phyloP scores from a whole-genome alignment of 164 flowering plant species.

The Platanus orientalis region DNA sequence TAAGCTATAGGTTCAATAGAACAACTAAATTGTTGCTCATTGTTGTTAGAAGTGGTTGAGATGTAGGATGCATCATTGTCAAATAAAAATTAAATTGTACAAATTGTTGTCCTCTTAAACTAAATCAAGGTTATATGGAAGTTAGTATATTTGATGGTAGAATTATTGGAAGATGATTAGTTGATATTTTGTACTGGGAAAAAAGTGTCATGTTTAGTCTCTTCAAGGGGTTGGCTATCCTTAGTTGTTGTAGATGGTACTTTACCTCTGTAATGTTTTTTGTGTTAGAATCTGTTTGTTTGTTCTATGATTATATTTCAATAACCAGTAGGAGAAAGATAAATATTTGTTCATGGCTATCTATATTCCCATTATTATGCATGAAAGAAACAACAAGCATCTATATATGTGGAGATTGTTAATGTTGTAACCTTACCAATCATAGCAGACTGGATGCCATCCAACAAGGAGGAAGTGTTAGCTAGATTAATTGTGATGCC shows the following conservation, averaged over 20 bases:
- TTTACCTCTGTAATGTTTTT: neutral
- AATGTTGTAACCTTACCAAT: no score
- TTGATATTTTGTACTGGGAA: slow-evolving; percentile 5
- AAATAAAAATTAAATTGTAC: neutral
- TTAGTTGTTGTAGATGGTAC: neutral
- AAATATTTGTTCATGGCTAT: no score
- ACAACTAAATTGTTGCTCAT: slow-evolving; percentile 18
- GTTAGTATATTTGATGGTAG: slow-evolving; percentile 1
- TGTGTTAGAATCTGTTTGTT: no score
- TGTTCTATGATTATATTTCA: no score
- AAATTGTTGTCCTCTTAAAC: slow-evolving; percentile 13
- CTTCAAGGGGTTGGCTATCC: neutral
- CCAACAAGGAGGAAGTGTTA: no score
- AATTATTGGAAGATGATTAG: neutral
- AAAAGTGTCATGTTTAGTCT: slow-evolving; percentile 5
- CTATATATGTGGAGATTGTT: no score
- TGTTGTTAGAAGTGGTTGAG: neutral
- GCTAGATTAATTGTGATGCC: no score
- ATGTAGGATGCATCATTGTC: neutral
- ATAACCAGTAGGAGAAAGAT: no score
- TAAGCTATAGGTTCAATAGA: slow-evolving; percentile 7
- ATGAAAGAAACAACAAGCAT: no score
- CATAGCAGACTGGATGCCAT: no score
- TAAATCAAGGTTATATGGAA: slow-evolving; percentile 3
- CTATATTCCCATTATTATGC: no score